Evolutionary conservation across 73 alveolate species (phyloP).

Genomic region (Urostyla sp.): DNA sequence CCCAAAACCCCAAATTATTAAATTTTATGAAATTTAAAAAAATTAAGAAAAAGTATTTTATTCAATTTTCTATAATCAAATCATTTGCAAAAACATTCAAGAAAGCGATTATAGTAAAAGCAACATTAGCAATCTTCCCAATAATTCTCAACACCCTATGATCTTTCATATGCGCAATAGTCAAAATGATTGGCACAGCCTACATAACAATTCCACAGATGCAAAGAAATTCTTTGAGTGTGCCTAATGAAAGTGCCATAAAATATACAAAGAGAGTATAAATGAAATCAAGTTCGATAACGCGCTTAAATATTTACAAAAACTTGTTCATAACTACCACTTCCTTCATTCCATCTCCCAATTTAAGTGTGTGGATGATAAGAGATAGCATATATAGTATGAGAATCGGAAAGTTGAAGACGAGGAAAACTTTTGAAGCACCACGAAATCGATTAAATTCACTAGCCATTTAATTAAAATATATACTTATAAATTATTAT

Average conservation of each 20-base stretch:
- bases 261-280: constrained; percentile 13
- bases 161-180: constrained; percentile 27
- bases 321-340: constrained; percentile 33
- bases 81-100: constrained; percentile 21
- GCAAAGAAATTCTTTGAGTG: constrained; percentile 38
- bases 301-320: constrained; percentile 7
- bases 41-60: too few species aligned
- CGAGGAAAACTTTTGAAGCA: constrained; percentile 32
- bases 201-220: not conserved
- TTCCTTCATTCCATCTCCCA: constrained; percentile 10
- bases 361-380: not conserved
- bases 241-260: constrained; percentile 38
- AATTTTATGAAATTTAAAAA: too few species aligned
- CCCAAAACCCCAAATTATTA: too few species aligned
- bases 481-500: not conserved
- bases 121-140: constrained; percentile 31
- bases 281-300: constrained; percentile 23
- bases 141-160: constrained; percentile 6
- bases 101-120: constrained; percentile 15
- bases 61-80: too few species aligned
- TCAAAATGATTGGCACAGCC: not conserved
- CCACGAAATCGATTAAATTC: constrained; percentile 42
- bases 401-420: not conserved
- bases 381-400: not conserved
- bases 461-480: constrained; percentile 5